Evolutionary conservation across 1,284 basidiomycete species (phyloP).

Genomic region (Wallemia mellicola): DNA sequence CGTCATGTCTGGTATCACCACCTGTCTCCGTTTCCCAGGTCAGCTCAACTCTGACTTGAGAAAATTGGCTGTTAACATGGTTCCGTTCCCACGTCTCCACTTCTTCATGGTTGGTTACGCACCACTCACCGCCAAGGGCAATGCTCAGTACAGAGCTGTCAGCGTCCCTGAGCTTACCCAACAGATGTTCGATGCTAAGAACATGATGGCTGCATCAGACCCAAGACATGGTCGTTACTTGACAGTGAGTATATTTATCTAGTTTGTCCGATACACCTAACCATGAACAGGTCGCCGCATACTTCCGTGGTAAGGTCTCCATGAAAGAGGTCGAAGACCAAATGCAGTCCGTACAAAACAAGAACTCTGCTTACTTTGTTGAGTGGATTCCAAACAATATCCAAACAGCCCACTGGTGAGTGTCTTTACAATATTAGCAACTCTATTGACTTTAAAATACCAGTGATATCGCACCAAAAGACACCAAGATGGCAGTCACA

Average conservation of each 20-base stretch:
- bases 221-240: conserved; percentile 45
- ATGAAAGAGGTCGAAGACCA: conserved; percentile 36
- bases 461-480: conserved; percentile 55
- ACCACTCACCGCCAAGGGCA: conserved; percentile 35
- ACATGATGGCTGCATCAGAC: conserved; percentile 56
- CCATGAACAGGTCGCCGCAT: too few species aligned
- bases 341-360: conserved; percentile 29
- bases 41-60: conserved; percentile 79
- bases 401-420: conserved; percentile 43
- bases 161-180: conserved; percentile 49
- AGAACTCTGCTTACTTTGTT: conserved; percentile 42
- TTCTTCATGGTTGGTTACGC: conserved; percentile 73
- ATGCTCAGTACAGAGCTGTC: conserved; percentile 72
- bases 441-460: too few species aligned
- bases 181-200: conserved; percentile 49
- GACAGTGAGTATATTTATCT: too few species aligned
- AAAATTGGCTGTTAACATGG: conserved; percentile 72
- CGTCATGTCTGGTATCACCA: conserved; percentile 71
- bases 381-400: conserved; percentile 68
- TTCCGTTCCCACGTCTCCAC: conserved; percentile 75
- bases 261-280: too few species aligned
- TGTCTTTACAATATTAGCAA: too few species aligned
- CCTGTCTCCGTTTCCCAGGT: conserved; percentile 72
- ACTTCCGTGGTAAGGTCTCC: conserved; percentile 53
- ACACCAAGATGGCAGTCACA: conserved; percentile 42